Conservation (phyloP, 495 filamentous ascomycete genomes). For the Tricharina praecox region DNA sequence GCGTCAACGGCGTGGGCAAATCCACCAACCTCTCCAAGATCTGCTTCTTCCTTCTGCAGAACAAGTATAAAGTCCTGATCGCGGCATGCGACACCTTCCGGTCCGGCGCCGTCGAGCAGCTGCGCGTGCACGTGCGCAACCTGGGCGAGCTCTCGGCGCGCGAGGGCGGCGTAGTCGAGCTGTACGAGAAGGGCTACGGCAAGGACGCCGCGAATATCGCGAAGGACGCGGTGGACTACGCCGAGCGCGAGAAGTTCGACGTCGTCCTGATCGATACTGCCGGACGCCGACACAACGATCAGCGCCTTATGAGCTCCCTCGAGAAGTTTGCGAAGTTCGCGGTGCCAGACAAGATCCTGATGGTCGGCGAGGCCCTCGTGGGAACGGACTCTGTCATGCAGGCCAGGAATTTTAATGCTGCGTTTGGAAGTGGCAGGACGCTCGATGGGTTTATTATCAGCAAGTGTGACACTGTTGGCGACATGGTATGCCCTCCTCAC, state of each 20-base stretch:
- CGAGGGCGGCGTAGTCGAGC: constrained; percentile 67
- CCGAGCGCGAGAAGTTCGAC: constrained; percentile 56
- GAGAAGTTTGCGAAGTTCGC: constrained; percentile 97
- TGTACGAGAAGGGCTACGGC: constrained; percentile 94
- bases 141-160: constrained; percentile 67
- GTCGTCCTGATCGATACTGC: constrained; percentile 96
- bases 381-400: constrained; percentile 89
- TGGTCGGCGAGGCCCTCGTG: constrained; percentile 96
- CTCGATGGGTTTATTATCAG: constrained; percentile 94
- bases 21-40: constrained; percentile 94
- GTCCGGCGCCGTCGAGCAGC: constrained; percentile 89
- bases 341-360: constrained; percentile 90
- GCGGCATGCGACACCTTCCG: constrained; percentile 95
- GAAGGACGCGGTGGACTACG: constrained; percentile 75
- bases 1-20: constrained; percentile 96
- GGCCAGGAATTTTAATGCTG: constrained; percentile 84
- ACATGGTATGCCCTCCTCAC: constrained; percentile 50
- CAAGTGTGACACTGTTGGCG: constrained; percentile 95
- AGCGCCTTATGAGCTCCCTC: constrained; percentile 79
- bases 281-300: constrained; percentile 85
- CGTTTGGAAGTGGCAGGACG: constrained; percentile 64
- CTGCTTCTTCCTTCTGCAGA: constrained; percentile 90
- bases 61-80: constrained; percentile 87
- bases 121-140: constrained; percentile 84
- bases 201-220: constrained; percentile 93